Evolutionary conservation across 768 basidiomycete species (phyloP).

Genomic region (Russula emetica): DNA sequence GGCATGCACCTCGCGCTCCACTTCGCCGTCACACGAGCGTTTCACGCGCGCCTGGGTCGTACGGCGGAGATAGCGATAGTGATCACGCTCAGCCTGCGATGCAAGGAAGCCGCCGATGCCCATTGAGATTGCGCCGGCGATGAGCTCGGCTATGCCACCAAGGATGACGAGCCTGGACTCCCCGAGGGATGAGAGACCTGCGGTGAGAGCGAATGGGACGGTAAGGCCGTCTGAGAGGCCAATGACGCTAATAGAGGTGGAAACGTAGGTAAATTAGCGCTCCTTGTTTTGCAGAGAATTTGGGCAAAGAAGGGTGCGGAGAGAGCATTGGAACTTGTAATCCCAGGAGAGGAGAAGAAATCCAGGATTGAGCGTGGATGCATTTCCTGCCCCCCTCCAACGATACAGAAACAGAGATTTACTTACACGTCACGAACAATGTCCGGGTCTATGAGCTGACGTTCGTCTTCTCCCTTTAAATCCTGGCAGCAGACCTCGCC

Average conservation of each 20-base stretch:
- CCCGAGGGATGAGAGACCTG: conserved; percentile 85
- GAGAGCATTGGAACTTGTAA: background rate
- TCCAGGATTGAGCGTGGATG: too few relatives aligned
- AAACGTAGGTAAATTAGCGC: conserved; percentile 4
- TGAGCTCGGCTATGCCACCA: conserved; percentile 92
- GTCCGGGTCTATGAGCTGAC: conserved; percentile 81
- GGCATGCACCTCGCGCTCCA: conserved; percentile 90
- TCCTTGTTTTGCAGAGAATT: conserved; percentile 6
- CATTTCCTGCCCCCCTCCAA: background rate
- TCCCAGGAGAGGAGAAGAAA: background rate
- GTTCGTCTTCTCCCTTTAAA: conserved; percentile 72
- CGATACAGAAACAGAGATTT: background rate
- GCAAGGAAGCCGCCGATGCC: conserved; percentile 98
- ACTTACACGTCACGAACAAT: conserved; percentile 82
- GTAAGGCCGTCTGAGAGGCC: conserved; percentile 90
- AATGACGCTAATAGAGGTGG: conserved; percentile 55
- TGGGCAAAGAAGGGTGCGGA: conserved; percentile 1
- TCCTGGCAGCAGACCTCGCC: conserved; percentile 80
- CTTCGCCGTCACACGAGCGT: conserved; percentile 88
- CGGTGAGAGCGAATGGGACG: conserved; percentile 87
- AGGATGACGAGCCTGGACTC: conserved; percentile 88
- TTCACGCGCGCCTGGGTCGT: conserved; percentile 78
- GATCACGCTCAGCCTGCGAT: conserved; percentile 93
- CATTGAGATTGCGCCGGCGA: conserved; percentile 96
- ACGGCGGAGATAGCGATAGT: conserved; percentile 76